Evolutionary conservation across 2,329 filamentous ascomycete genomes (phyloP).

Genomic region (Thyridium curvatum): DNA sequence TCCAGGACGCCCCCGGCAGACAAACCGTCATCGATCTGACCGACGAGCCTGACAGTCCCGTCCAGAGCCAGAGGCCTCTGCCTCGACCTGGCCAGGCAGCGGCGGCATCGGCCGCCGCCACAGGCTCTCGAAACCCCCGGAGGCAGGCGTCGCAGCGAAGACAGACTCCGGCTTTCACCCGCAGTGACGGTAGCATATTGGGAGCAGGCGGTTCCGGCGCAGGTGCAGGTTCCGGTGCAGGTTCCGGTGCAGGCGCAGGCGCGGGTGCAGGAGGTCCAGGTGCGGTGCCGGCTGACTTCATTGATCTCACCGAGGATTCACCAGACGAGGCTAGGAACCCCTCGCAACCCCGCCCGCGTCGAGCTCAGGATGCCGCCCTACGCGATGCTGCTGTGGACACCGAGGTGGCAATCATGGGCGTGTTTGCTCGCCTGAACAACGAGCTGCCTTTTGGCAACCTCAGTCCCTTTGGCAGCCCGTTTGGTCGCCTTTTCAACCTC

Average conservation of each 20-base stretch:
- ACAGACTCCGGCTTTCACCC: conserved; percentile 33
- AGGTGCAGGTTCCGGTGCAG: too few relatives aligned
- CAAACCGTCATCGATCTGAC: conserved; percentile 42
- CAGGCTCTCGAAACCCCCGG: conserved; percentile 28
- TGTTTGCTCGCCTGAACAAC: too few relatives aligned
- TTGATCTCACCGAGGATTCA: conserved; percentile 47
- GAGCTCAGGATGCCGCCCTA: background rate
- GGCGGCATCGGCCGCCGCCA: conserved; percentile 23
- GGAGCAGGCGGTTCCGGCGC: conserved; percentile 9
- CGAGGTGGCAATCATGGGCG: too few relatives aligned
- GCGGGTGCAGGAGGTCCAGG: too few relatives aligned
- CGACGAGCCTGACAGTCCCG: conserved; percentile 41
- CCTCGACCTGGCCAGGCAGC: conserved; percentile 2
- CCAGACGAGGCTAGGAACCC: conserved; percentile 16
- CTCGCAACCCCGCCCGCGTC: background rate
- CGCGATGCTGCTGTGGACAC: too few relatives aligned
- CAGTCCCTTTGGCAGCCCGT: too few relatives aligned
- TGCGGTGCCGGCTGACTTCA: conserved; percentile 24
- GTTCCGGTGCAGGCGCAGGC: too few relatives aligned
- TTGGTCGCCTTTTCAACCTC: background rate
- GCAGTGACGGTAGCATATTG: conserved; percentile 38
- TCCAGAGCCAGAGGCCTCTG: conserved; percentile 4
- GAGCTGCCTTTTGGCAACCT: too few relatives aligned
- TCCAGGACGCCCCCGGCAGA: background rate
- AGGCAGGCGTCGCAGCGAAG: conserved; percentile 32